phyloP scores from a whole-genome alignment of 352 stramenopile genomes.

The Pythium coloratum region DNA sequence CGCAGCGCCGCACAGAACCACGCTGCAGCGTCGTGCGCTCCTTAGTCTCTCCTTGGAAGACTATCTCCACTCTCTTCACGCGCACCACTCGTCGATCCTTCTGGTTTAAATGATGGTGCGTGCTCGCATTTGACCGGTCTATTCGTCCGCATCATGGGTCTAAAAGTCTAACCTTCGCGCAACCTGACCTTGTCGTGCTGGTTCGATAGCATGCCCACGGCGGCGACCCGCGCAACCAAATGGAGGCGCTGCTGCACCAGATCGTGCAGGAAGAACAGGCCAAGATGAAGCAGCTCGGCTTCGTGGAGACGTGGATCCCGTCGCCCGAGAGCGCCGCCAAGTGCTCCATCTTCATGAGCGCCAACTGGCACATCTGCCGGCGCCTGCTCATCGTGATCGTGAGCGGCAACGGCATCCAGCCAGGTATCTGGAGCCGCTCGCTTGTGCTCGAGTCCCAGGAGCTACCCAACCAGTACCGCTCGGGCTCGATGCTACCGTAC shows the following conservation, averaged over 20 bases:
- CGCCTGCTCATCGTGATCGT: conserved; percentile 77
- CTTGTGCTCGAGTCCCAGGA: conserved; percentile 74
- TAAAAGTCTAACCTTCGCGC: conserved; percentile 20
- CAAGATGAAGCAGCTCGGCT: conserved; percentile 84
- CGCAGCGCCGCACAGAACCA: not conserved
- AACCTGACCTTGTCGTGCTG: conserved; percentile 1
- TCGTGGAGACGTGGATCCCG: conserved; percentile 81
- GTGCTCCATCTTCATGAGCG: conserved; percentile 82
- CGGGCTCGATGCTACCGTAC: conserved; percentile 82
- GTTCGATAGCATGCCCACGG: conserved; percentile 31
- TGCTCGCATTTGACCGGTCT: not conserved
- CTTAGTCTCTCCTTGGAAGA: not conserved
- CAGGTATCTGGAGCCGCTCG: conserved; percentile 83
- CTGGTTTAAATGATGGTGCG: not conserved
- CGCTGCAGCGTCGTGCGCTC: not conserved
- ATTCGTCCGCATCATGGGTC: not conserved
- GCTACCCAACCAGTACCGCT: conserved; percentile 76
- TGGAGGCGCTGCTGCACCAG: conserved; percentile 80
- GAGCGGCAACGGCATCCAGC: conserved; percentile 83
- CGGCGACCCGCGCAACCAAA: conserved; percentile 51
- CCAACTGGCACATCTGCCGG: conserved; percentile 81
- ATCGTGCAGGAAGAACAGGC: conserved; percentile 85
- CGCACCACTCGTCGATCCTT: not conserved
- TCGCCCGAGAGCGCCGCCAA: conserved; percentile 60
- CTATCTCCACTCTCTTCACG: not conserved